phyloP scores from a whole-genome alignment of 495 filamentous ascomycete genomes.

The Aspergillus cavernicola region DNA sequence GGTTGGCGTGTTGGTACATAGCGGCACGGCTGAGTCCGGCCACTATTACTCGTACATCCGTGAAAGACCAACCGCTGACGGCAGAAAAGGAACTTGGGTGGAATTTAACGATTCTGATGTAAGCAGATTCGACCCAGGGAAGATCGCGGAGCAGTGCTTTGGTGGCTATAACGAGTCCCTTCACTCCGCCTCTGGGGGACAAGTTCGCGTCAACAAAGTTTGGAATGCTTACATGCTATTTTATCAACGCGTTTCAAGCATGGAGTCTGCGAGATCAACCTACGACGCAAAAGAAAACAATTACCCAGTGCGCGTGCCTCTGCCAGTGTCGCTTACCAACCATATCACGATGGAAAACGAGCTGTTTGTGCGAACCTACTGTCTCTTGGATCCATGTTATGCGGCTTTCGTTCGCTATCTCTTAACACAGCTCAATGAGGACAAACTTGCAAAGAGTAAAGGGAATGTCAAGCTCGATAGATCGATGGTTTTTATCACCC shows the following conservation, averaged over 20 bases:
- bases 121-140: constrained; percentile 64
- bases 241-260: constrained; percentile 76
- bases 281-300: constrained; percentile 29
- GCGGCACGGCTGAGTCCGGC: constrained; percentile 87
- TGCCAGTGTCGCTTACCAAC: constrained; percentile 53
- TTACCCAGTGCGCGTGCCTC: constrained; percentile 51
- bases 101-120: constrained; percentile 92
- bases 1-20: constrained; percentile 88
- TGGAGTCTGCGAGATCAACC: constrained; percentile 36
- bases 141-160: constrained; percentile 73
- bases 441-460: constrained; percentile 41
- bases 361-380: constrained; percentile 68
- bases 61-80: constrained; percentile 59
- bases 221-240: constrained; percentile 98
- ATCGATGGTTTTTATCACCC: constrained; percentile 57
- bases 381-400: constrained; percentile 74
- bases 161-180: constrained; percentile 62
- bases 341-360: constrained; percentile 71
- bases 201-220: constrained; percentile 56
- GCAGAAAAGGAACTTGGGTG: constrained; percentile 63
- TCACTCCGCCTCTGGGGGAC: constrained; percentile 35
- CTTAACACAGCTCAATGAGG: constrained; percentile 45
- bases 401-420: constrained; percentile 60
- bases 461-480: constrained; percentile 54
- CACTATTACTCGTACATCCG: constrained; percentile 97